Evolutionary conservation across 2,329 filamentous ascomycete species (phyloP).

Genomic region (Stagonosporopsis cucurbitacearum): DNA sequence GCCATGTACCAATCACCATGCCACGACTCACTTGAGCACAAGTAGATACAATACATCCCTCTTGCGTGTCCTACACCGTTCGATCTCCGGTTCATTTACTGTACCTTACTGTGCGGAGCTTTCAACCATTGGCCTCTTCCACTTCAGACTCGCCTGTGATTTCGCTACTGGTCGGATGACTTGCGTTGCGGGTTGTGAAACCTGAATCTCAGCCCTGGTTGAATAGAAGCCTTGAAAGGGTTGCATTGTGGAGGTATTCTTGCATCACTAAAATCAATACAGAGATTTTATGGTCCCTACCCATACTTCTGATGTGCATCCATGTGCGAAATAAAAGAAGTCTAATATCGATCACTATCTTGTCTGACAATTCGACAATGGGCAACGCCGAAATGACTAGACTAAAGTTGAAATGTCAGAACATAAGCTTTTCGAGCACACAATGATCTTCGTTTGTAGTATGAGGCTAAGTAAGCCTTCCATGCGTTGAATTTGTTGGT

Average conservation of each 20-base stretch:
- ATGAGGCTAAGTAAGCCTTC: conserved; percentile 32
- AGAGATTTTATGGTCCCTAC: conserved; percentile 23
- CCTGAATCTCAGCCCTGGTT: conserved; percentile 46
- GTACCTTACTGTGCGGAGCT: conserved; percentile 35
- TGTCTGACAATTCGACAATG: conserved; percentile 58
- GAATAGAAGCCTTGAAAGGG: conserved; percentile 30
- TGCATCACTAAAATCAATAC: conserved; percentile 35
- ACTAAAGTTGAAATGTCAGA: conserved; percentile 57
- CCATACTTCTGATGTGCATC: conserved; percentile 32
- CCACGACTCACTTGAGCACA: neutral
- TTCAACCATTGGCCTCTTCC: conserved; percentile 40
- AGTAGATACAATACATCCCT: neutral
- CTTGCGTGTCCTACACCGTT: neutral
- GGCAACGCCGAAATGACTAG: conserved; percentile 66
- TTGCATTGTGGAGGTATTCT: conserved; percentile 33
- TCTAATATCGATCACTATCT: conserved; percentile 49
- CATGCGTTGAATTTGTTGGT: conserved; percentile 12
- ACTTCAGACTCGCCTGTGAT: conserved; percentile 38
- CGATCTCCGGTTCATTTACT: conserved; percentile 32
- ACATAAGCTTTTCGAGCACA: conserved; percentile 37
- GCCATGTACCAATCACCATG: neutral
- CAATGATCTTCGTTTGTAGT: conserved; percentile 26
- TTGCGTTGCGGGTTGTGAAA: conserved; percentile 52
- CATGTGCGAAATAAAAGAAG: conserved; percentile 64
- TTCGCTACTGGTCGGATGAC: conserved; percentile 56